Base-by-base conservation (phyloP, 192 early-diverging fungal species). In the Neocallimastix lanati region DNA sequence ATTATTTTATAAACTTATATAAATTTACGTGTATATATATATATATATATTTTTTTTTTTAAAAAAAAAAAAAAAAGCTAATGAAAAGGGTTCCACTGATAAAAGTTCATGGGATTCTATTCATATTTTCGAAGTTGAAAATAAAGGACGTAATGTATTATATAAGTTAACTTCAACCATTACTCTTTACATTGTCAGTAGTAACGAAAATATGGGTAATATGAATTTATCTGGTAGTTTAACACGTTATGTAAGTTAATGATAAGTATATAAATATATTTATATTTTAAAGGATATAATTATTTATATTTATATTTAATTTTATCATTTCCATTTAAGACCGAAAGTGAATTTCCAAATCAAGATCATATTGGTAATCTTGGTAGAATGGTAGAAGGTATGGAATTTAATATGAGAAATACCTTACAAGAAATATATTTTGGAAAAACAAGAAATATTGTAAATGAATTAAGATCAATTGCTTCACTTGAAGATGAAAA, bases 41-140 rank as follows among this genome's bases (percentile, higher is more conserved):
- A n/a, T n/a, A n/a, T n/a, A n/a, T n/a, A n/a, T n/a, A n/a, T n/a
- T n/a, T n/a, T n/a, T n/a, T n/a, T n/a, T n/a, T n/a, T n/a, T n/a
- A n/a, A n/a, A n/a, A n/a, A n/a, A n/a, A n/a, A n/a, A n/a, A n/a
- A 50, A 21, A 50, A 21, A 50, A 50, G 40, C 40, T 50, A 50
- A 50, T 50, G 40, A 50, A 21, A 50, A 50, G 14, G 13, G 40
- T 50, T 16, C 14, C 2, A 50, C 5, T 21, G 40, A 50, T 21
- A 94, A 94, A 81, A 96, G 96, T 28, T 91, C 95, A 27, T 99
- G 97, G 97, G 97, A 99, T 82, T 98, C 96, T 16, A 97, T 98
- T 82, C 97, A 99, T 80, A 95, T 99, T 11, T 89, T 99, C 78
- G 94, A 96, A 83, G 96, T 94, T 11, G 84, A 91, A 80, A 94